Percentiles rank a stretch among this genome's conserved stretches.
phyloP scores from a whole-genome alignment of 768 basidiomycete species.

The Termitomyces sp. region DNA sequence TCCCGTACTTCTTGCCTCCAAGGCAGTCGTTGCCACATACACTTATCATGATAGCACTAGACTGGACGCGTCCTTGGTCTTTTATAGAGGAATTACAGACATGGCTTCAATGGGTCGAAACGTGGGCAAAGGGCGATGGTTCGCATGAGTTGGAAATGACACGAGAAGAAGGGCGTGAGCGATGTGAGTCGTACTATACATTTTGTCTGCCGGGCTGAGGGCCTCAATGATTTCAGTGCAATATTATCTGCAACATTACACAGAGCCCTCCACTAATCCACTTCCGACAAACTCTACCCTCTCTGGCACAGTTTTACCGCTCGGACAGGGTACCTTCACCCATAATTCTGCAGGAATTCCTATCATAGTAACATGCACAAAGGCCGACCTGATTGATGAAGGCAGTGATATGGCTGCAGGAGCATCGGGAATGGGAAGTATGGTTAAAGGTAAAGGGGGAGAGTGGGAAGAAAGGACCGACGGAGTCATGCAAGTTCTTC shows the following conservation, averaged over 20 bases:
- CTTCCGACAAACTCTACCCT: constrained; percentile 57
- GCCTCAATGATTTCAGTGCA: constrained; percentile 51
- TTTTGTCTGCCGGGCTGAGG: neutral
- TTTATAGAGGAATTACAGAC: constrained; percentile 80
- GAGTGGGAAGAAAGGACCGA: constrained; percentile 97
- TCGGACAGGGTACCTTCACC: constrained; percentile 80
- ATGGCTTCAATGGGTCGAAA: constrained; percentile 86
- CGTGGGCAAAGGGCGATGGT: constrained; percentile 67
- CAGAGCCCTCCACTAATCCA: constrained; percentile 70
- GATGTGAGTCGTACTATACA: constrained; percentile 47
- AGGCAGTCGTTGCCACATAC: constrained; percentile 61
- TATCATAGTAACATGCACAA: constrained; percentile 86
- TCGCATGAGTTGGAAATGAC: constrained; percentile 68
- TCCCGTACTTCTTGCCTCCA: constrained; percentile 79
- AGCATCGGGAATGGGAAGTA: constrained; percentile 78
- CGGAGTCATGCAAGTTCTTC: constrained; percentile 89
- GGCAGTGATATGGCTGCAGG: constrained; percentile 68
- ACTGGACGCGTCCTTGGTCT: constrained; percentile 94
- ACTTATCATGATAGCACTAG: constrained; percentile 78
- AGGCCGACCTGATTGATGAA: constrained; percentile 90
- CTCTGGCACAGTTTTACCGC: constrained; percentile 67
- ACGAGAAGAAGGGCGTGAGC: constrained; percentile 77
- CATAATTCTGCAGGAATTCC: constrained; percentile 85
- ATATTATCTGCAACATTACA: constrained; percentile 84
- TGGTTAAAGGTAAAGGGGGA: constrained; percentile 88